Conservation (phyloP, 192 early-diverging fungal genomes). For the Phlyctochytrium planicorne region DNA sequence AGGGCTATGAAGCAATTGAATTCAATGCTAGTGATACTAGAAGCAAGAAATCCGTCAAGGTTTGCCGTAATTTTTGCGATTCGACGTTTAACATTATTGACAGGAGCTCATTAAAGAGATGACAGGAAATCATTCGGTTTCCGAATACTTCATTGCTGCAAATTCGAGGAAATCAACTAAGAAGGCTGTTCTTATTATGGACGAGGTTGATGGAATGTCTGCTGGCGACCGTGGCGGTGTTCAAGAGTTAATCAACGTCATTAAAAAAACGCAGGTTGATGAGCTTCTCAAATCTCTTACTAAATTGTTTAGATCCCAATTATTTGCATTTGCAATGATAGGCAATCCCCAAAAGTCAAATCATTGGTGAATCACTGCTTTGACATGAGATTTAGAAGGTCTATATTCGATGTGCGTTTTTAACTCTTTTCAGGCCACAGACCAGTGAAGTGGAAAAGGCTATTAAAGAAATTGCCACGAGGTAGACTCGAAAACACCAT, state of each 20-base stretch:
- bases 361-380: constrained; percentile 80
- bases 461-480: constrained; percentile 71
- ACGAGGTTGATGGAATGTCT: constrained; percentile 99
- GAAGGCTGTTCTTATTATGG: constrained; percentile 85
- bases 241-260: constrained; percentile 82
- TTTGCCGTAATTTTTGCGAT: constrained; percentile 29
- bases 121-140: constrained; percentile 51
- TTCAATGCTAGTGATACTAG: constrained; percentile 97
- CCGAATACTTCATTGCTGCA: constrained; percentile 48
- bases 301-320: constrained; percentile 72
- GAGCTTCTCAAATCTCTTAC: constrained; percentile 3
- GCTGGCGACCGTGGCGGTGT: constrained; percentile 92
- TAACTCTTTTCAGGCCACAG: no score
- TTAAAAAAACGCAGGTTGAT: constrained; percentile 79
- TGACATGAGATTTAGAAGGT: constrained; percentile 77
- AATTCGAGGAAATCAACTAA: constrained; percentile 13
- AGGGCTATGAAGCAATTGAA: constrained; percentile 85
- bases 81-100: neutral
- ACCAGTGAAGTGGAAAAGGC: constrained; percentile 73
- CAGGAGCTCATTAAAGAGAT: constrained; percentile 53
- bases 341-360: constrained; percentile 78
- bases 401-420: no score
- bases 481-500: constrained; percentile 40
- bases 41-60: constrained; percentile 83
- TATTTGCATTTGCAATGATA: constrained; percentile 99